Evolutionary conservation across 768 basidiomycete genomes (phyloP), one percentile per base, ranked within the genome.

Genomic region (Mycena chlorophos): DNA sequence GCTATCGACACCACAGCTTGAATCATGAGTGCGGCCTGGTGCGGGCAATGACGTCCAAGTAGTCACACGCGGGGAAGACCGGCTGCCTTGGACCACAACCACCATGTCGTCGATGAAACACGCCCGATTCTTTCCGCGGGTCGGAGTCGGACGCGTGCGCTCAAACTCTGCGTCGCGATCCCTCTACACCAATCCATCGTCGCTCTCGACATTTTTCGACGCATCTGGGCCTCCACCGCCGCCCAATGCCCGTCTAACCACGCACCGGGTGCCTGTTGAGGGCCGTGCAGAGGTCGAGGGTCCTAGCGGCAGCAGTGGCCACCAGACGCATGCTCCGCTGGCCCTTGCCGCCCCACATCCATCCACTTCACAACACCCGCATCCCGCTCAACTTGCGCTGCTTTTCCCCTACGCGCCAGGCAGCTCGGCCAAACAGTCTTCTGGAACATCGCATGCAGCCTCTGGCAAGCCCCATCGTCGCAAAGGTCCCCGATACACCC

Each of bases 311-410:
- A 62, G 65, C 6, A 58, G 68, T 28, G 47, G 70, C 17, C 69
- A 73, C 68, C 56, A 49, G 68, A 60, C 46, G 72, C 75, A 2
- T 76, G 74, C 58, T 68, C 78, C 20, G 20, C 75, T 77, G 45
- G 79, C 76, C 14, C 73, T 81, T 50, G 75, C 78, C 1, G 69
- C 78, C 0, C 72, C 77, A 8, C 76, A 74, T 42, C 63, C 76
- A 47, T 55, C 56, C 8, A 26, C 47, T 2, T 29, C 19, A n/a
- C 42, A 55, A 14, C 43, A 43, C 17, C 38, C 53, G 0, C 53
- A 55, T 34, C 46, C 53, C 2, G 45, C 54, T 14, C 60, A 57
- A 47, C 54, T 68, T 65, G 54, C 64, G 0, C 73, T 75, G 39
- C 72, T 82, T 57, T 74, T 72, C 59, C 73, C 71, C 22, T 71